Percentiles rank a stretch among this genome's conserved stretches.
Conservation (phyloP, 2,329 filamentous ascomycete species). For the Paracoccidioides lutzii region DNA sequence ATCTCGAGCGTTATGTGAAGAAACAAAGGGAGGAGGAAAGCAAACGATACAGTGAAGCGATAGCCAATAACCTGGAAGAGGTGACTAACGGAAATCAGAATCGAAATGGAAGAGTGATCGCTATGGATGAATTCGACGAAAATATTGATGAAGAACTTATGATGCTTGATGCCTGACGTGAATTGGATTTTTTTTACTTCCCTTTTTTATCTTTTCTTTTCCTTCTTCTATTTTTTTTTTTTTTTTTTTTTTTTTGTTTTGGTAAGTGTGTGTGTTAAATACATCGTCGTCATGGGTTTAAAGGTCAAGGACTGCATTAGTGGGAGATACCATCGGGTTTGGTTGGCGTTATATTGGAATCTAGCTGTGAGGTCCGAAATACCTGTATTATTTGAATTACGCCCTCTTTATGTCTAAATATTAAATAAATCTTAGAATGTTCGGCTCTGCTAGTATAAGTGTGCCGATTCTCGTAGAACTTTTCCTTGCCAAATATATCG, state of each 20-base stretch:
- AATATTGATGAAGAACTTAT: constrained; percentile 7
- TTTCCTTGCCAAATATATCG: constrained; percentile 2
- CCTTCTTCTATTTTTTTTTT: not conserved
- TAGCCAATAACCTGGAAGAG: constrained; percentile 16
- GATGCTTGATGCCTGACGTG: constrained; percentile 4
- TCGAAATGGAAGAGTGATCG: constrained; percentile 14
- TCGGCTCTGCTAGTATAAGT: not conserved
- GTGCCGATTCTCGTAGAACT: not conserved
- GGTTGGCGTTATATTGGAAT: not conserved
- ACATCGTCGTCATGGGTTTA: too few species aligned
- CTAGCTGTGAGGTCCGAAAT: not conserved
- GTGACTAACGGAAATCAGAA: constrained; percentile 10
- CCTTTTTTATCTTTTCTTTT: not conserved
- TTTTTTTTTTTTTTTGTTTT: not conserved
- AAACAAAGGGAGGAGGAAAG: constrained; percentile 63
- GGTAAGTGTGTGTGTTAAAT: too few species aligned
- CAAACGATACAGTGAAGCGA: constrained; percentile 49
- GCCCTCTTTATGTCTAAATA: not conserved
- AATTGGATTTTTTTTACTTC: not conserved
- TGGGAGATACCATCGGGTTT: not conserved
- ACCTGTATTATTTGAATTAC: not conserved
- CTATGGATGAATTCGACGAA: constrained; percentile 29
- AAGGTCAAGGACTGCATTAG: not conserved
- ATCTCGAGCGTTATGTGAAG: constrained; percentile 54
- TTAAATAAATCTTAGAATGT: constrained; percentile 3